A percentile compares a stretch with the other conserved stretches of the same genome.
Conservation (phyloP, 208 protist genomes). For the Trypanosoma mega region DNA sequence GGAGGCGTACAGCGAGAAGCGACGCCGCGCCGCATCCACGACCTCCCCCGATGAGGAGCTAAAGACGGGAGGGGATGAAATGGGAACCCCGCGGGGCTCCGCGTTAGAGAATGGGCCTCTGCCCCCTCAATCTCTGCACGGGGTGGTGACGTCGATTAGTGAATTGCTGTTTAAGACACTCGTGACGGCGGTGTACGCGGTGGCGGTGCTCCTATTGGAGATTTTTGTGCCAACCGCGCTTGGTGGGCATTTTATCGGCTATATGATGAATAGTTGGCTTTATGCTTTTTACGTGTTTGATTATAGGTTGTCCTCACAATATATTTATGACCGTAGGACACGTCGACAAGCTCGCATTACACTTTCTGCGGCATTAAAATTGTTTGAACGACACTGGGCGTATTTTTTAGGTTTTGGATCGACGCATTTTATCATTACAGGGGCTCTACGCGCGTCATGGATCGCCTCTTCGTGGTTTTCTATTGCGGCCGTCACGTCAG, state of each 20-base stretch:
- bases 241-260: constrained; percentile 18
- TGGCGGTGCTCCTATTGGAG: constrained; percentile 22
- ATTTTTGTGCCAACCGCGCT: constrained; percentile 17
- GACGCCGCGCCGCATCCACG: constrained; percentile 4
- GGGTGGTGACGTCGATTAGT: constrained; percentile 27
- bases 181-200: constrained; percentile 51
- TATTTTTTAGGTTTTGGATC: constrained; percentile 70
- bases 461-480: constrained; percentile 29
- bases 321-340: constrained; percentile 19
- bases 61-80: not conserved
- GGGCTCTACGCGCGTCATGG: constrained; percentile 23
- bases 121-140: constrained; percentile 16
- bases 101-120: not conserved
- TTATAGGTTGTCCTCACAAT: constrained; percentile 44
- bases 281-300: constrained; percentile 79
- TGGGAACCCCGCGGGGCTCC: not conserved
- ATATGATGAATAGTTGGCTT: constrained; percentile 56
- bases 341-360: constrained; percentile 5
- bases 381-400: constrained; percentile 58
- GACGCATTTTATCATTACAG: constrained; percentile 34
- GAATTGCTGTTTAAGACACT: constrained; percentile 56
- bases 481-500: constrained; percentile 46
- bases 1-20: constrained; percentile 20
- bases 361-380: constrained; percentile 35
- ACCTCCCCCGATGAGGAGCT: not conserved